Evolutionary conservation across 2,329 filamentous ascomycete genomes (phyloP), one percentile per base, ranked within the genome.

Genomic region (Ophiostoma australiae): DNA sequence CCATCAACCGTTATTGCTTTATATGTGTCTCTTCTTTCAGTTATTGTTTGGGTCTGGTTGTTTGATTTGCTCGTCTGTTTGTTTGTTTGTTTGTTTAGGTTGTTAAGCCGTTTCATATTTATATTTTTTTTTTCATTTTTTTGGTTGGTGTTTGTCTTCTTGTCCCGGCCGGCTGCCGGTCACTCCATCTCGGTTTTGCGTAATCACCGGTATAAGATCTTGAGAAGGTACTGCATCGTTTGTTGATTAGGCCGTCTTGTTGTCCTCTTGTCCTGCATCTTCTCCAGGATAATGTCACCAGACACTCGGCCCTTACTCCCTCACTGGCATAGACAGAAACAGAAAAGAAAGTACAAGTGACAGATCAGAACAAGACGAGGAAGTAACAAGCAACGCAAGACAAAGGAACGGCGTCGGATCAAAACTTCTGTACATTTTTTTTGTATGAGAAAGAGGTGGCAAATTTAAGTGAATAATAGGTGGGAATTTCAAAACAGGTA

Each of bases 401-500:
- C 4, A 39, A 11, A 39, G 20, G 11, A 11, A 61, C 23, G 13
- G 4, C 15, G 2, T 31, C 23, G 6, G 5, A 61, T 55, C 48
- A 55, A 55, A 55, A n/a, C 48, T 5, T 10, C 27, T 61, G 55
- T 61, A 33, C 27, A 31, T 31, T 63, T 63, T 61, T 63, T 63
- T 63, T 41, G 27, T 31, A 20, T 33, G 27, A 20, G 27, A 33
- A 33, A 63, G 13, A 23, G 27, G 11, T 10, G 20, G 27, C 58
- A 61, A 52, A 31, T 39, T 11, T 39, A 71, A 66, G 41, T 39
- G 33, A 68, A 68, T 39, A 52, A 68, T 11, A 44, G 23, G 11
- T n/a, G 33, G 20, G 41, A 65, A 52, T 61, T 35, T 17, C n/a
- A 70, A 71, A 31, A 41, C 31, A 37, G 68, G 31, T 27, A 67